A percentile compares a stretch with the other conserved stretches of the same genome.
Conservation (phyloP, 352 stramenopile genomes). For the Phytophthora vignae region DNA sequence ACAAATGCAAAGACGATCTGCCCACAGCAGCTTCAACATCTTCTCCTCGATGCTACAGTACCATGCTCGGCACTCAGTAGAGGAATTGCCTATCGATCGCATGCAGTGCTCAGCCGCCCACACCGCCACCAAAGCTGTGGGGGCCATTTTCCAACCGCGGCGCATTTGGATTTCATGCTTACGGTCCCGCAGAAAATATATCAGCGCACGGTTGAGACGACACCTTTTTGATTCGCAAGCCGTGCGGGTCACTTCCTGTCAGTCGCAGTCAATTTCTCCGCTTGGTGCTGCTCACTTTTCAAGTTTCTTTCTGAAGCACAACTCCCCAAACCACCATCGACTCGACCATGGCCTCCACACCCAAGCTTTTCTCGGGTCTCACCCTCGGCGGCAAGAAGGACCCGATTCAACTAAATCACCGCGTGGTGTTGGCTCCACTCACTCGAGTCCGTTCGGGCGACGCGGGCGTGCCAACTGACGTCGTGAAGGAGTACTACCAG, state of each 20-base stretch:
- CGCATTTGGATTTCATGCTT: conserved; percentile 2
- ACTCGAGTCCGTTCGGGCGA: conserved; percentile 39
- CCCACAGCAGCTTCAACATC: not conserved
- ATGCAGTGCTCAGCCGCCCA: not conserved
- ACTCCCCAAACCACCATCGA: too few relatives aligned
- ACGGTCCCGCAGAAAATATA: not conserved
- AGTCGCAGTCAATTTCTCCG: not conserved
- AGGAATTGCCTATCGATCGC: not conserved
- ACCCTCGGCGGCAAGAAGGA: conserved; percentile 22
- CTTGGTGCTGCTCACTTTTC: conserved; percentile 1
- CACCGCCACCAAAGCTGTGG: not conserved
- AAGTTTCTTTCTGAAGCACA: conserved; percentile 7
- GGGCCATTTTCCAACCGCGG: not conserved
- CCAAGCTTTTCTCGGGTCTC: conserved; percentile 2
- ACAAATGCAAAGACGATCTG: not conserved
- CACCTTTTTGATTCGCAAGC: conserved; percentile 2
- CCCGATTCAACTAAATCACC: conserved; percentile 43
- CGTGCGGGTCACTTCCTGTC: conserved; percentile 1
- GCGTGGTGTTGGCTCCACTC: conserved; percentile 56
- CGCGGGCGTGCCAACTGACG: conserved; percentile 25
- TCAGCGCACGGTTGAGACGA: not conserved
- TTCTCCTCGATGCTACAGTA: not conserved
- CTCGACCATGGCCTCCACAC: not conserved
- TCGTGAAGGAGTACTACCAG: conserved; percentile 48
- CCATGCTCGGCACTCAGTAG: not conserved